These are phyloP conservation scores for Fusarium scirpi DNA, from an alignment of 2,329 filamentous ascomycete genomes.

Conservation along the genomic window DNA sequence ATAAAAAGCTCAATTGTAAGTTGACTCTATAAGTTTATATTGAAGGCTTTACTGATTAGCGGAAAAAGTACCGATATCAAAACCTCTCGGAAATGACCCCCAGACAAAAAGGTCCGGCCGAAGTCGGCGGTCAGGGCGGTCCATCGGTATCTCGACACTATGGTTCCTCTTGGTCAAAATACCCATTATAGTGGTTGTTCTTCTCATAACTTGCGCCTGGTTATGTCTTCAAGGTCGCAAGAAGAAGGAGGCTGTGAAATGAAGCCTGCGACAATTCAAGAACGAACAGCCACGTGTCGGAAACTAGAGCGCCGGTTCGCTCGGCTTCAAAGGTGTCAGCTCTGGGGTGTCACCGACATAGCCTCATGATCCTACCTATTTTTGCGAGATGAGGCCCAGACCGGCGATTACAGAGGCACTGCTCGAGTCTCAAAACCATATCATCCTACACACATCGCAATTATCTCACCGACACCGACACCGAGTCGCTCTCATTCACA, in stretches of 20 bases:
- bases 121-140: background rate
- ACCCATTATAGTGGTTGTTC: background rate
- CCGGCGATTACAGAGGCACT: background rate
- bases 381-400: background rate
- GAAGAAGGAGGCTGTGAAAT: background rate
- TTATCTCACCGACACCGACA: background rate
- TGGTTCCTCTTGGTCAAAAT: slow-evolving; percentile 4
- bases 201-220: background rate
- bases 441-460: background rate
- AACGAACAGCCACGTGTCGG: background rate
- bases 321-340: background rate
- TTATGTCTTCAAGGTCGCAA: background rate
- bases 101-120: background rate
- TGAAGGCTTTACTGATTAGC: background rate
- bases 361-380: background rate
- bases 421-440: background rate
- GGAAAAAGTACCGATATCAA: background rate
- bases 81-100: background rate
- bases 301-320: background rate
- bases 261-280: background rate
- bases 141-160: background rate
- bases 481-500: background rate
- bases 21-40: background rate
- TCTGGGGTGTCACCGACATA: background rate
- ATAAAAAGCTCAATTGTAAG: background rate